These are phyloP conservation scores for Metarhizium album DNA, from an alignment of 2,329 filamentous ascomycete genomes.

Conservation along the genomic window DNA sequence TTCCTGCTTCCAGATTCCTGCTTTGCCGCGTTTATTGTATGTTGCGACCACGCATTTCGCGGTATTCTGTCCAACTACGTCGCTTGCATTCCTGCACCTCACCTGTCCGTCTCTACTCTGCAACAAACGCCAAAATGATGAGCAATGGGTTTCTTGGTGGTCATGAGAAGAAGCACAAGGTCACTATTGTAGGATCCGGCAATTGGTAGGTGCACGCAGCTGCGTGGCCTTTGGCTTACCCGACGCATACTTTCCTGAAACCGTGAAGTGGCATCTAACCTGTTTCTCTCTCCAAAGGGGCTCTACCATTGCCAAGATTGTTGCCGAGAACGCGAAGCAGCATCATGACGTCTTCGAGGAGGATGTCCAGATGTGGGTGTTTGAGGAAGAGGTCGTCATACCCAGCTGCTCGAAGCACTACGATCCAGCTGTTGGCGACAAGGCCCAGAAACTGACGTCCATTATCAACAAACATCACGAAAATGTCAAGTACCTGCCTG, in stretches of 20 bases:
- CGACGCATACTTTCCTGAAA: not conserved
- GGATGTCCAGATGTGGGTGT: conserved; percentile 98
- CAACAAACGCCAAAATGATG: conserved; percentile 20
- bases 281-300: conserved; percentile 48
- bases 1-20: not conserved
- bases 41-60: conserved; percentile 1
- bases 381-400: conserved; percentile 77
- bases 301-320: conserved; percentile 92
- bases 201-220: conserved; percentile 59
- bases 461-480: conserved; percentile 91
- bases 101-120: conserved; percentile 2
- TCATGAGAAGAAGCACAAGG: conserved; percentile 70
- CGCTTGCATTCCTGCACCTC: not conserved
- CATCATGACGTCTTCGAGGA: conserved; percentile 75
- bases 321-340: conserved; percentile 79
- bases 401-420: conserved; percentile 64
- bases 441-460: conserved; percentile 75
- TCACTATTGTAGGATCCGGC: conserved; percentile 87
- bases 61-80: not conserved
- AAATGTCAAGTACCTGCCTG: conserved; percentile 96
- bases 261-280: not conserved
- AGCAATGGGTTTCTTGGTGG: conserved; percentile 28
- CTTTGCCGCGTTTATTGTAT: not conserved
- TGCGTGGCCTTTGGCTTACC: not conserved
- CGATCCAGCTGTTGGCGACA: conserved; percentile 48